These are phyloP conservation scores for Blastobotrys malaysiensis DNA, from an alignment of 1,139 yeast species.

Conservation along the genomic window DNA sequence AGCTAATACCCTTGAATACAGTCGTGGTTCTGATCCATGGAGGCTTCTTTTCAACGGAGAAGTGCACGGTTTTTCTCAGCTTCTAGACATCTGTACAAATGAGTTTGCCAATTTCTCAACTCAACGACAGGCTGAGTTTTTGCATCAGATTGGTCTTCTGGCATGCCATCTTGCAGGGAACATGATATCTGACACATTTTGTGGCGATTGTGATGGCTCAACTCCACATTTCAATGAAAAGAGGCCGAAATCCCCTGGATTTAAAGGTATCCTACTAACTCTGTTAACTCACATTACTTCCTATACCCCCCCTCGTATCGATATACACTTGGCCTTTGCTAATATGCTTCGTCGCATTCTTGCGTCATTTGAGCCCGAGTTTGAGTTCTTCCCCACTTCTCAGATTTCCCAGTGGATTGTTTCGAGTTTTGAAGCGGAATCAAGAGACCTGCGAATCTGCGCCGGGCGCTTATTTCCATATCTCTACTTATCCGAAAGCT, in stretches of 20 bases:
- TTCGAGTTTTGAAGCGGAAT: slow-evolving; percentile 24
- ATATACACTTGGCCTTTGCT: background rate
- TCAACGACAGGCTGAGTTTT: background rate
- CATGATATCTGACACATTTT: background rate
- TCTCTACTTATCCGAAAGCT: slow-evolving; percentile 13
- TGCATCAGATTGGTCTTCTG: background rate
- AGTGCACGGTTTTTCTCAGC: background rate
- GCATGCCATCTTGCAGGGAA: background rate
- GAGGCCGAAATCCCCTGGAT: background rate
- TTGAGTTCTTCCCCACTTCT: slow-evolving; percentile 16
- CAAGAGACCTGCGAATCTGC: slow-evolving; percentile 25
- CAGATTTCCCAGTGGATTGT: slow-evolving; percentile 28
- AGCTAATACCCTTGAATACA: background rate
- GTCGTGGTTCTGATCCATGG: background rate
- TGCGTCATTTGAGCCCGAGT: slow-evolving; percentile 18
- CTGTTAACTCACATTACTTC: background rate
- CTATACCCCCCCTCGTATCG: background rate
- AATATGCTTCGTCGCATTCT: slow-evolving; percentile 18
- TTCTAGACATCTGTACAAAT: background rate
- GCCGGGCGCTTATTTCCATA: slow-evolving; percentile 24
- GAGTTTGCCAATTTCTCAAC: background rate
- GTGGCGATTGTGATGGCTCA: background rate
- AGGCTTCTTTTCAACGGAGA: background rate
- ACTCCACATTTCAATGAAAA: background rate
- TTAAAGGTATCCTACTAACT: background rate